phyloP scores from a whole-genome alignment of 2,329 filamentous ascomycete species.

The Scleromitrula shiraiana region DNA sequence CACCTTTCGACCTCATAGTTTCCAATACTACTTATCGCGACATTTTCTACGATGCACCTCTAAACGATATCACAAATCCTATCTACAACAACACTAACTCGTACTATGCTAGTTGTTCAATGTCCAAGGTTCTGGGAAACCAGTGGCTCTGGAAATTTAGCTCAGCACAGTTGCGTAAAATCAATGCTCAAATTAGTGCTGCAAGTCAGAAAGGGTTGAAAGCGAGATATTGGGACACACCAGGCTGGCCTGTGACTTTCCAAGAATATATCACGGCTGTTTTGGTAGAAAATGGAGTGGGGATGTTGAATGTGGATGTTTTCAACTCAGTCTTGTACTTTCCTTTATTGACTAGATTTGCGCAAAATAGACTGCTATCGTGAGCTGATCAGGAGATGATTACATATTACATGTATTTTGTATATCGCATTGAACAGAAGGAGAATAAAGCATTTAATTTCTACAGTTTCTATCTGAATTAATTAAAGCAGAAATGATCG shows the following conservation, averaged over 20 bases:
- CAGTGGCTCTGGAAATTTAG: conserved; percentile 13
- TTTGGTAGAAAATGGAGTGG: conserved; percentile 32
- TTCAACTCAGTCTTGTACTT: neutral
- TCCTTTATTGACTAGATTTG: neutral
- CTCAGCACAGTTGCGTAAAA: conserved; percentile 11
- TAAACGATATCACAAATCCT: conserved; percentile 20
- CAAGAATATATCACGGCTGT: conserved; percentile 35
- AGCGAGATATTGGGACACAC: conserved; percentile 37
- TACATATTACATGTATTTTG: neutral
- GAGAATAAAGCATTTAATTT: neutral
- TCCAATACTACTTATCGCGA: conserved; percentile 33
- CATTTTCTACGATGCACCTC: conserved; percentile 41
- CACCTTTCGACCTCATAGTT: conserved; percentile 31
- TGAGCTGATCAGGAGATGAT: neutral
- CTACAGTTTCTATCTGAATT: neutral
- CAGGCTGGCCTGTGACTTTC: conserved; percentile 32
- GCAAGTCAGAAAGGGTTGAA: conserved; percentile 33
- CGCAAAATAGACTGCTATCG: neutral
- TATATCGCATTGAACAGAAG: neutral
- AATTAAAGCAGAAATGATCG: neutral
- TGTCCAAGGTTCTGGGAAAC: conserved; percentile 10
- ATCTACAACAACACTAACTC: conserved; percentile 23
- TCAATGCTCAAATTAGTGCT: conserved; percentile 27
- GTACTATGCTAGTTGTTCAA: conserved; percentile 23
- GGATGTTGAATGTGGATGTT: conserved; percentile 36